These are phyloP conservation scores for Termitomyces sp. DNA, from an alignment of 768 basidiomycete genomes.

Conservation along the genomic window DNA sequence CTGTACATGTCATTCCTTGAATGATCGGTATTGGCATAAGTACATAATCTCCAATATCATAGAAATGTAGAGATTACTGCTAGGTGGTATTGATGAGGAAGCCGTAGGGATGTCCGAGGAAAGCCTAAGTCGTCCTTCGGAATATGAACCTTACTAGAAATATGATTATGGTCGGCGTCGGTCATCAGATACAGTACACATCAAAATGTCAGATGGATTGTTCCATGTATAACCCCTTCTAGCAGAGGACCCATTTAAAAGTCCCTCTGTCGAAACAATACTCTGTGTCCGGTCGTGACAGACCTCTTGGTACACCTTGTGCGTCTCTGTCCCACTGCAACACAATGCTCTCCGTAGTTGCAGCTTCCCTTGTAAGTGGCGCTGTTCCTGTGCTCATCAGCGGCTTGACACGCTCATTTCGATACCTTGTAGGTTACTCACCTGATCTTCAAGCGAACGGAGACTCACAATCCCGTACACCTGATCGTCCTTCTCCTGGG, in stretches of 20 bases:
- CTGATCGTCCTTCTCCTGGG: conserved; percentile 25
- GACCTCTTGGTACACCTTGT: conserved; percentile 10
- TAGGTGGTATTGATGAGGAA: too few relatives aligned
- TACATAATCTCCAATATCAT: too few relatives aligned
- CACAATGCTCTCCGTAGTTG: conserved; percentile 14
- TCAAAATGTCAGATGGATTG: too few relatives aligned
- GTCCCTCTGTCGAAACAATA: too few relatives aligned
- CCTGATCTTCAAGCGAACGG: conserved; percentile 32
- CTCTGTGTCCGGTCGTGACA: background rate
- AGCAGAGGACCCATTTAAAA: background rate
- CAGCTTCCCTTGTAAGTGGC: conserved; percentile 14
- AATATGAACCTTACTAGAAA: too few relatives aligned
- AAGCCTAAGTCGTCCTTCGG: too few relatives aligned
- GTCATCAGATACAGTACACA: too few relatives aligned
- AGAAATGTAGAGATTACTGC: too few relatives aligned
- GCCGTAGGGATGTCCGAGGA: too few relatives aligned
- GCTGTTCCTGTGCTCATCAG: background rate
- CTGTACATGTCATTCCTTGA: too few relatives aligned
- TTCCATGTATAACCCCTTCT: background rate
- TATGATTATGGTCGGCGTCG: too few relatives aligned
- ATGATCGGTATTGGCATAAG: too few relatives aligned
- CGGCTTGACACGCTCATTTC: background rate
- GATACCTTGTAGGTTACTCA: conserved; percentile 23
- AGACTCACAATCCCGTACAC: conserved; percentile 27
- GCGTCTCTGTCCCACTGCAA: conserved; percentile 11